phyloP scores from a whole-genome alignment of 495 filamentous ascomycete genomes.

The Glutinoglossum americanum region DNA sequence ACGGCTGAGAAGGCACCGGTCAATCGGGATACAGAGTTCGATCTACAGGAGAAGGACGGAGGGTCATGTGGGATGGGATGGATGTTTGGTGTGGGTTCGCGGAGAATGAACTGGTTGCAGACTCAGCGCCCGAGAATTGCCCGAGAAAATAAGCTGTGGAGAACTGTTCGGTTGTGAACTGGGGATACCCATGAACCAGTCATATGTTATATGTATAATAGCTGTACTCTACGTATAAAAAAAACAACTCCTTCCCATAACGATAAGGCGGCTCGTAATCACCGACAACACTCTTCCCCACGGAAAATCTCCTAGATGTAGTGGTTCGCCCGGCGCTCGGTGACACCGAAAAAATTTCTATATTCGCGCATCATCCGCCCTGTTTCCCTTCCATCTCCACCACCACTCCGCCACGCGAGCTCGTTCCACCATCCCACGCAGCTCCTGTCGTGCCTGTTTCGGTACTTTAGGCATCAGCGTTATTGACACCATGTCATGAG shows the following conservation, averaged over 20 bases:
- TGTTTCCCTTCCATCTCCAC: neutral
- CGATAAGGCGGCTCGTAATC: no score
- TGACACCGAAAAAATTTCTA: neutral
- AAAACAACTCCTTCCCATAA: neutral
- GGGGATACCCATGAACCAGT: neutral
- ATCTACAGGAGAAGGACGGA: neutral
- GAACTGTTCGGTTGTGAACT: neutral
- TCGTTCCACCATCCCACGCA: neutral
- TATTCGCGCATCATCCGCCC: neutral
- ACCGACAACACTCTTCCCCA: no score
- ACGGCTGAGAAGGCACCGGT: neutral
- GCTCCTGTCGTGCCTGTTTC: neutral
- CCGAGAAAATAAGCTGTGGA: neutral
- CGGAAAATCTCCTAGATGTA: neutral
- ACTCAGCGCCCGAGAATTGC: neutral
- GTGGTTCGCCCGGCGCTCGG: no score
- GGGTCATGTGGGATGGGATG: neutral
- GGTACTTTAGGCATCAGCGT: neutral
- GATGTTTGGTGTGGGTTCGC: neutral
- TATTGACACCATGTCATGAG: conserved; percentile 1
- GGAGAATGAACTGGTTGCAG: neutral
- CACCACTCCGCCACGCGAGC: neutral
- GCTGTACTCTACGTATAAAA: neutral
- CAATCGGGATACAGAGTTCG: neutral
- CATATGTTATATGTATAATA: neutral